A percentile compares a stretch with the other conserved stretches of the same genome.
These are phyloP conservation scores for Pugionium dolabratum DNA, from an alignment of 345 rosid species.

Conservation along the genomic window DNA sequence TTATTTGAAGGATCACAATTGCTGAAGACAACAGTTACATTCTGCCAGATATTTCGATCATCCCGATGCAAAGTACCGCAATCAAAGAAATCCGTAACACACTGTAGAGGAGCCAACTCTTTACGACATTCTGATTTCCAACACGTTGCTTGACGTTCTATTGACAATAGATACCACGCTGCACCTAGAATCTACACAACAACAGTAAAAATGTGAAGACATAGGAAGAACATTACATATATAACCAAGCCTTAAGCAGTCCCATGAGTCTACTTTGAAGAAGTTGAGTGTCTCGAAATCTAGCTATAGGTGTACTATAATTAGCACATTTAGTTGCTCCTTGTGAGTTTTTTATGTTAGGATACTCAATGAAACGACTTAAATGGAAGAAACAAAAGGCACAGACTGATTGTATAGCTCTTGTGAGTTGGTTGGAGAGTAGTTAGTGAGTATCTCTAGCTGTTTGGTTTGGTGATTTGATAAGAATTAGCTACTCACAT, in stretches of 20 bases:
- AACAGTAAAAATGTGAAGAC: slow-evolving; percentile 11
- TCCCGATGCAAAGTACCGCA: slow-evolving; percentile 49
- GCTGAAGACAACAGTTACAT: slow-evolving; percentile 57
- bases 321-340: neutral
- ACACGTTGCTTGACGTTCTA: slow-evolving; percentile 79
- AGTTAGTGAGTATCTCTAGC: neutral
- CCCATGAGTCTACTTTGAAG: neutral
- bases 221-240: slow-evolving; percentile 1
- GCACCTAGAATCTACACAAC: slow-evolving; percentile 74
- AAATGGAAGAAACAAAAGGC: too few species aligned
- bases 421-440: slow-evolving; percentile 1
- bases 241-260: neutral
- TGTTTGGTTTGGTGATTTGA: neutral
- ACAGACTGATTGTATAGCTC: neutral
- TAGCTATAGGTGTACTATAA: neutral
- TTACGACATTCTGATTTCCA: slow-evolving; percentile 67
- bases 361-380: too few species aligned
- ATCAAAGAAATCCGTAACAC: slow-evolving; percentile 54
- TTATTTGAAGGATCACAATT: slow-evolving; percentile 58
- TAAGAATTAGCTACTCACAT: slow-evolving; percentile 50
- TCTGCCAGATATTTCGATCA: slow-evolving; percentile 51
- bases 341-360: neutral
- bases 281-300: too few species aligned
- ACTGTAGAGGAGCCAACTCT: slow-evolving; percentile 46
- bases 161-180: slow-evolving; percentile 81